These are phyloP conservation scores for Pseudognaphalium luteoalbum DNA, from an alignment of 129 eudicot genomes.

Conservation along the genomic window DNA sequence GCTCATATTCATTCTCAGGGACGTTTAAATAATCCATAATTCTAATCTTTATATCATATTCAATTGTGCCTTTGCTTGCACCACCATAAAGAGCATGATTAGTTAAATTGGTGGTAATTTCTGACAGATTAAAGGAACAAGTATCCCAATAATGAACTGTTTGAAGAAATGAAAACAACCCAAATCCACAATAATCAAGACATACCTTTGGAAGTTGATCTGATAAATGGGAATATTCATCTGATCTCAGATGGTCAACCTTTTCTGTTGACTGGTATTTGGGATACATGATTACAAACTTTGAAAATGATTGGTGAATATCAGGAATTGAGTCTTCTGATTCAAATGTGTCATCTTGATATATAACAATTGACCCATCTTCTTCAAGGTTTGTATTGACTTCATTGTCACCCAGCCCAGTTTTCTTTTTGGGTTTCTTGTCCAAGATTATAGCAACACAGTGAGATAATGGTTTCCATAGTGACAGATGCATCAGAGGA, in stretches of 20 bases:
- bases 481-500: conserved; percentile 63
- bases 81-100: conserved; percentile 92
- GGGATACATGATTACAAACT: conserved; percentile 83
- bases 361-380: conserved; percentile 74
- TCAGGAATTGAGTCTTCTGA: conserved; percentile 67
- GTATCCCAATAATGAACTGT: conserved; percentile 83
- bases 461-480: conserved; percentile 89
- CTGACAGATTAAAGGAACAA: conserved; percentile 77
- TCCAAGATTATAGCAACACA: conserved; percentile 72
- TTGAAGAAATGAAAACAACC: conserved; percentile 86
- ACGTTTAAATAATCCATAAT: conserved; percentile 90
- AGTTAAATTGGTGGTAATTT: conserved; percentile 77
- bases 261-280: conserved; percentile 72
- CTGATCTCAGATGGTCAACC: conserved; percentile 78
- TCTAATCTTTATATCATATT: conserved; percentile 71
- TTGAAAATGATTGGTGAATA: conserved; percentile 56
- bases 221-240: conserved; percentile 74
- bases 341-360: conserved; percentile 66
- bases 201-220: conserved; percentile 78
- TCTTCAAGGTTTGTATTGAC: conserved; percentile 84
- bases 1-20: conserved; percentile 84
- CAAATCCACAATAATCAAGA: conserved; percentile 97
- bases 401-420: conserved; percentile 48
- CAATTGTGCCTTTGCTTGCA: conserved; percentile 73
- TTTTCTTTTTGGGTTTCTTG: conserved; percentile 58